These are phyloP conservation scores for Nemania diffusa DNA, from an alignment of 2,329 filamentous ascomycete species.

Conservation along the genomic window DNA sequence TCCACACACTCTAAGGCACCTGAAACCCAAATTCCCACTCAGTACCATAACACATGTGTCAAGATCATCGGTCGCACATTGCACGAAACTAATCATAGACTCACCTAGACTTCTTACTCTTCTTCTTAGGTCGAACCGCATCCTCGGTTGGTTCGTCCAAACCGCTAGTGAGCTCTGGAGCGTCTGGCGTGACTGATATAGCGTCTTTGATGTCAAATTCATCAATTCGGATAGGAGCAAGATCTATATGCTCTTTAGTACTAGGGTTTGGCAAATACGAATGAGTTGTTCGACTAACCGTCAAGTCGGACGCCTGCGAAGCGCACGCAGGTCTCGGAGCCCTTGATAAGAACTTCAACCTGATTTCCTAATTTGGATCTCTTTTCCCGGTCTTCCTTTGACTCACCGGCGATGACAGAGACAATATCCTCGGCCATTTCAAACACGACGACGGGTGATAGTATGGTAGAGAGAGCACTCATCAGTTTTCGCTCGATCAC, in stretches of 20 bases:
- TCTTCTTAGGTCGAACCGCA: not conserved
- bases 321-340: constrained; percentile 26
- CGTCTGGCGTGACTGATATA: not conserved
- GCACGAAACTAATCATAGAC: not conserved
- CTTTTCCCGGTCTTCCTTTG: not conserved
- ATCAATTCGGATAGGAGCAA: not conserved
- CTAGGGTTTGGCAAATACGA: not conserved
- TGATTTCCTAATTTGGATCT: constrained; percentile 19
- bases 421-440: constrained; percentile 21
- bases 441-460: constrained; percentile 49
- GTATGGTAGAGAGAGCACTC: constrained; percentile 50
- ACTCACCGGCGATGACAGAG: constrained; percentile 23
- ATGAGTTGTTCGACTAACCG: constrained; percentile 1
- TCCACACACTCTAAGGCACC: not conserved
- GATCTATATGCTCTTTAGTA: not conserved
- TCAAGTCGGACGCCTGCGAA: constrained; percentile 20
- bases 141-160: not conserved
- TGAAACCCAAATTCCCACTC: not conserved
- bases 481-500: constrained; percentile 56
- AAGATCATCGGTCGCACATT: not conserved
- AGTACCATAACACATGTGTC: not conserved
- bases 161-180: not conserved
- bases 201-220: not conserved
- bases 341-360: constrained; percentile 22
- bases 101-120: not conserved